Evolutionary conservation across 2,329 filamentous ascomycete species (phyloP).

Genomic region (Lasiodiplodia sp.): DNA sequence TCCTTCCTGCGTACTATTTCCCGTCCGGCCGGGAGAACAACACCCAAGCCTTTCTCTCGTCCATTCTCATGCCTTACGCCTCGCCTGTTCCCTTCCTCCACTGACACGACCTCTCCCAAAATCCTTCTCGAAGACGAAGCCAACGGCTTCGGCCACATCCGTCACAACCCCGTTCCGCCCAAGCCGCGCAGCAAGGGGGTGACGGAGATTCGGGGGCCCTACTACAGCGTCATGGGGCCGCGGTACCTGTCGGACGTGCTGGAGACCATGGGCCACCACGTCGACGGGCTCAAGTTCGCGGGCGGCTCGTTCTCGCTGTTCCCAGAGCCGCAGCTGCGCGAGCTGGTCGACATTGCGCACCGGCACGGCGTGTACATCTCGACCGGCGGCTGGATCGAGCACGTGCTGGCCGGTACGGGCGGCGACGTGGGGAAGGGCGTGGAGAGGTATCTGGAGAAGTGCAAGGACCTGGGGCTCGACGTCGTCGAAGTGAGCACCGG

Average conservation of each 20-base stretch:
- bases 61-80: background rate
- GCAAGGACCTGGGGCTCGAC: slow-evolving; percentile 62
- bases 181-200: slow-evolving; percentile 60
- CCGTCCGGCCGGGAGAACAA: background rate
- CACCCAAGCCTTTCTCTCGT: background rate
- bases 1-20: slow-evolving; percentile 2
- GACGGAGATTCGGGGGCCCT: slow-evolving; percentile 64
- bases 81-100: background rate
- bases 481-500: slow-evolving; percentile 62
- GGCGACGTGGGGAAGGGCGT: slow-evolving; percentile 54
- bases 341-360: slow-evolving; percentile 59
- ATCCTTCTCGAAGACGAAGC: slow-evolving; percentile 54
- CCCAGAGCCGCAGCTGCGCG: slow-evolving; percentile 53
- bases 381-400: slow-evolving; percentile 64
- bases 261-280: slow-evolving; percentile 62
- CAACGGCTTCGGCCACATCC: slow-evolving; percentile 59
- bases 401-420: slow-evolving; percentile 55
- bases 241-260: slow-evolving; percentile 61
- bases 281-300: slow-evolving; percentile 64
- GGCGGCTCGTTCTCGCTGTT: slow-evolving; percentile 62
- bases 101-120: slow-evolving; percentile 1
- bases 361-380: slow-evolving; percentile 60
- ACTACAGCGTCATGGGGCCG: slow-evolving; percentile 64
- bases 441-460: slow-evolving; percentile 60
- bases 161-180: slow-evolving; percentile 56